phyloP scores from a whole-genome alignment of 257 asterid species.

The Salvia hispanica region DNA sequence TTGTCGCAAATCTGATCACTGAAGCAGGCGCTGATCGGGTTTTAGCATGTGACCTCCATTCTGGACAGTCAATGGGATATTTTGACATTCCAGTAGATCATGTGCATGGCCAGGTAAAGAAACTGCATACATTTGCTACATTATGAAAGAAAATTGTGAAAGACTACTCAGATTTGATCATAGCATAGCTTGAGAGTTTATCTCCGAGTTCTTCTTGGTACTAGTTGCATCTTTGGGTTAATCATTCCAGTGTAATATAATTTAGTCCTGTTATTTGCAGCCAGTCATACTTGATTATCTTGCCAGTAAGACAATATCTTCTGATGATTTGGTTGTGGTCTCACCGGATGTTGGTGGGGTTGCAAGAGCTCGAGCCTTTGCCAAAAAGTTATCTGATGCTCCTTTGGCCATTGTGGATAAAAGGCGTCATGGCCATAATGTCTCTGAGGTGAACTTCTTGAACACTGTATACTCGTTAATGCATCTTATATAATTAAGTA shows the following conservation, averaged over 20 bases:
- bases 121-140: slow-evolving; percentile 3
- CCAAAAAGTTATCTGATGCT: slow-evolving; percentile 82
- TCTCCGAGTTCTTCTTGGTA: background rate
- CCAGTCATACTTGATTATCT: slow-evolving; percentile 87
- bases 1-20: slow-evolving; percentile 75
- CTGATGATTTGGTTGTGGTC: slow-evolving; percentile 77
- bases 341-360: slow-evolving; percentile 92
- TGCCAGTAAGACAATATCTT: slow-evolving; percentile 72
- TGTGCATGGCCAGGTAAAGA: slow-evolving; percentile 70
- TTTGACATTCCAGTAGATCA: slow-evolving; percentile 88
- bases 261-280: slow-evolving; percentile 39
- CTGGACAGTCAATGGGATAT: slow-evolving; percentile 87
- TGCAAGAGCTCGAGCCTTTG: slow-evolving; percentile 85
- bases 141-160: background rate
- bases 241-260: slow-evolving; percentile 15
- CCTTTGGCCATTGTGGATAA: slow-evolving; percentile 85
- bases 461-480: too few relatives aligned
- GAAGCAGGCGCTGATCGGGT: slow-evolving; percentile 85
- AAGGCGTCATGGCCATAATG: slow-evolving; percentile 82
- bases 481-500: too few relatives aligned
- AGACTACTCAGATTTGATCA: background rate
- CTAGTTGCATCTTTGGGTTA: slow-evolving; percentile 16
- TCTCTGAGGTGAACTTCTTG: slow-evolving; percentile 65
- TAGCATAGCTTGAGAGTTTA: slow-evolving; percentile 1
- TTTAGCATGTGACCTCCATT: slow-evolving; percentile 77